Evolutionary conservation across 345 rosid species (phyloP).

Genomic region (Nasturtium officinale): DNA sequence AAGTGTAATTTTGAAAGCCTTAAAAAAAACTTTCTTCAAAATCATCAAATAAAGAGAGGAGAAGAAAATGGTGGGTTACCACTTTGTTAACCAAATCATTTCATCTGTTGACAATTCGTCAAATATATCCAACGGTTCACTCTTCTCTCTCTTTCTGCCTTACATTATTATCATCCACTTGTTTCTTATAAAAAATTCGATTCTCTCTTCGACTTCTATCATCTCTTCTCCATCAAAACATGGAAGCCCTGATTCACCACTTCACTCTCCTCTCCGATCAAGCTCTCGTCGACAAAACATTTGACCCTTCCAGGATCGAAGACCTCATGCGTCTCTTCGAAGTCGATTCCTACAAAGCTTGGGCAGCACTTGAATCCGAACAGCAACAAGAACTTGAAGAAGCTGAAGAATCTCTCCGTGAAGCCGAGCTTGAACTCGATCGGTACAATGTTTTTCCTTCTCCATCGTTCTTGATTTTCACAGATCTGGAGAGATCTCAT

Average conservation of each 20-base stretch:
- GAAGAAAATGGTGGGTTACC: neutral
- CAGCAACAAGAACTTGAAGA: constrained; percentile 48
- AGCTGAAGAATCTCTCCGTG: constrained; percentile 52
- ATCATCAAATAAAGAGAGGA: no score
- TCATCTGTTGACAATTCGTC: constrained; percentile 33
- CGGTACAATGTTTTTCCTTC: constrained; percentile 13
- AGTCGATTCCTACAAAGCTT: constrained; percentile 77
- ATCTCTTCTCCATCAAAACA: constrained; percentile 29
- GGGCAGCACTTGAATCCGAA: constrained; percentile 72
- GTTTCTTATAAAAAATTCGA: constrained; percentile 17
- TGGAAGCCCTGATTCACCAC: constrained; percentile 81
- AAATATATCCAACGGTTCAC: constrained; percentile 36
- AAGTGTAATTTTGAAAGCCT: no score
- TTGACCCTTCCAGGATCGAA: constrained; percentile 72
- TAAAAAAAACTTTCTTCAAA: neutral
- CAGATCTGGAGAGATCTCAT: constrained; percentile 21
- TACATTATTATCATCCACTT: constrained; percentile 27
- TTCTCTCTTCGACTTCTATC: constrained; percentile 7
- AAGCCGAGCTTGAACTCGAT: constrained; percentile 68
- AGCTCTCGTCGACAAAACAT: constrained; percentile 66
- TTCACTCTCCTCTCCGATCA: constrained; percentile 78
- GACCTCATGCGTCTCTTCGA: constrained; percentile 83
- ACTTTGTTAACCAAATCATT: constrained; percentile 2
- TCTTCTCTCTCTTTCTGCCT: neutral
- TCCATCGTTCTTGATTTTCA: neutral